Evolutionary conservation across 2,329 filamentous ascomycete species (phyloP).

Genomic region (Dactylellina sp.): DNA sequence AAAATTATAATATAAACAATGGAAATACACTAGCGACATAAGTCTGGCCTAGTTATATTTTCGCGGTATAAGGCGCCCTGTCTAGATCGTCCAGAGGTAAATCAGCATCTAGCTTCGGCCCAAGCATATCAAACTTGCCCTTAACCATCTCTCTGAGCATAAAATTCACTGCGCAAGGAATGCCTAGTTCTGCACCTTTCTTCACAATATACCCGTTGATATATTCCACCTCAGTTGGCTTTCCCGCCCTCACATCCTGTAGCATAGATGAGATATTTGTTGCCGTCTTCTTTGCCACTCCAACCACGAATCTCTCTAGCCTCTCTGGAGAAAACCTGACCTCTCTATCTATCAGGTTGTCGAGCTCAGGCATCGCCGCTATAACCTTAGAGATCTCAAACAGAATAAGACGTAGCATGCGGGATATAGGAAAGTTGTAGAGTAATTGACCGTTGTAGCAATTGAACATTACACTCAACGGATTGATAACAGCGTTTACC

Average conservation of each 20-base stretch:
- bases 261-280: constrained; percentile 72
- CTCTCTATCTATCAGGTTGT: constrained; percentile 68
- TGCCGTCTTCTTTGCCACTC: constrained; percentile 56
- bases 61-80: constrained; percentile 1
- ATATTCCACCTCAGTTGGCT: constrained; percentile 80
- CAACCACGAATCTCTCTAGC: constrained; percentile 66
- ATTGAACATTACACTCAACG: constrained; percentile 82
- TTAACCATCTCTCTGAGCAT: constrained; percentile 79
- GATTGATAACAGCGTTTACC: constrained; percentile 80
- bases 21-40: too few relatives aligned
- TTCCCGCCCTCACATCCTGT: constrained; percentile 72
- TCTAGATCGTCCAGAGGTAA: constrained; percentile 36
- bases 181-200: constrained; percentile 77
- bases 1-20: constrained; percentile 24
- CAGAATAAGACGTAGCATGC: constrained; percentile 77
- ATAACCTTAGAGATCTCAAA: constrained; percentile 80
- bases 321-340: constrained; percentile 61
- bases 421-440: constrained; percentile 74
- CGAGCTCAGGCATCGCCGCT: constrained; percentile 78
- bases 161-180: constrained; percentile 79
- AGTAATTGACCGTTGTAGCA: constrained; percentile 78
- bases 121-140: constrained; percentile 71
- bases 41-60: too few relatives aligned
- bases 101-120: constrained; percentile 42
- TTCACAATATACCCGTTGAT: constrained; percentile 88